A percentile compares a stretch with the other conserved stretches of the same genome.
These are phyloP conservation scores for Chrysoporthe puriensis DNA, from an alignment of 2,329 filamentous ascomycete species.

Conservation along the genomic window DNA sequence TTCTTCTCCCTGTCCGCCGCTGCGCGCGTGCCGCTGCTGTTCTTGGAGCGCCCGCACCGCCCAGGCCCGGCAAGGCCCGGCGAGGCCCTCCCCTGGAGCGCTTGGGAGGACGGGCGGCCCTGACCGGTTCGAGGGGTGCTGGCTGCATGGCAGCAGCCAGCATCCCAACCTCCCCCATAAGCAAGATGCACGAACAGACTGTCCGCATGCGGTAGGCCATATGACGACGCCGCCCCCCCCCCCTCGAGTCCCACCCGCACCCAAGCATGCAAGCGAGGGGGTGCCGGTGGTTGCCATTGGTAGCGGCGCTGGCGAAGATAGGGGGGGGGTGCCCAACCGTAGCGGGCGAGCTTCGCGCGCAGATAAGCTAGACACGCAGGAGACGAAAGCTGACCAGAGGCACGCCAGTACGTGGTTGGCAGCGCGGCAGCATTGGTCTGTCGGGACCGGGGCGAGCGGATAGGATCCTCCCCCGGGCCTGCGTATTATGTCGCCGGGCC, in stretches of 20 bases:
- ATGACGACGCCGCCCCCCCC: not conserved
- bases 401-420: not conserved
- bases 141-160: no score
- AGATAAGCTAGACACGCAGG: slow-evolving; percentile 10
- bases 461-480: no score
- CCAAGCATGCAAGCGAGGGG: slow-evolving; percentile 12
- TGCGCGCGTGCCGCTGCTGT: no score
- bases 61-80: no score
- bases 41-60: no score
- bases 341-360: not conserved
- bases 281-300: not conserved
- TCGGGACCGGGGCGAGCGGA: not conserved
- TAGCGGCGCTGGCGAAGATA: not conserved
- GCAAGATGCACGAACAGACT: not conserved
- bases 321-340: not conserved
- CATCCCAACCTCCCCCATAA: no score
- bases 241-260: slow-evolving; percentile 4
- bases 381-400: not conserved
- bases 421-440: not conserved
- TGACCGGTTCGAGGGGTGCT: no score
- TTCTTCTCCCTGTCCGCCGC: no score
- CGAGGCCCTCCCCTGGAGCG: no score
- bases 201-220: not conserved
- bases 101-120: no score
- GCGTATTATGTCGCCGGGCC: no score